A percentile compares a stretch with the other conserved stretches of the same genome.
These are phyloP conservation scores for Penicillium sp. DNA, from an alignment of 2,329 filamentous ascomycete species.

Conservation along the genomic window DNA sequence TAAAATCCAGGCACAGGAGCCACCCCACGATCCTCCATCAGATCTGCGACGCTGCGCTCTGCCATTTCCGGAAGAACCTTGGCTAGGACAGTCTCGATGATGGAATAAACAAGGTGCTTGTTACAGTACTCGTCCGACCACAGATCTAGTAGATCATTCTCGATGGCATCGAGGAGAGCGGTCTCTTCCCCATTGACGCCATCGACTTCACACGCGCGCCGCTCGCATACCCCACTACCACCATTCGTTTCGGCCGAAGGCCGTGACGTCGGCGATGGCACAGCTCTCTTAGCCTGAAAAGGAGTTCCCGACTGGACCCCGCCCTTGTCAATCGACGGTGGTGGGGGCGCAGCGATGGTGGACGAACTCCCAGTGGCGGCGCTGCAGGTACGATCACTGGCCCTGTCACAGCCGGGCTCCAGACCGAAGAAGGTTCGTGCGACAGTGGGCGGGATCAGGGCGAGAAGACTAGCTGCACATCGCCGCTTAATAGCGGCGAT, in stretches of 20 bases:
- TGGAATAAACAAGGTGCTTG: constrained; percentile 78
- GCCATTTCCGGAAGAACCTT: constrained; percentile 77
- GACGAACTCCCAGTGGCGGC: constrained; percentile 13
- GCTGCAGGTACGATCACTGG: constrained; percentile 25
- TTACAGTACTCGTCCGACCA: constrained; percentile 84
- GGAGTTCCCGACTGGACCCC: constrained; percentile 6
- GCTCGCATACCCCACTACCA: constrained; percentile 3
- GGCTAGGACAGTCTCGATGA: constrained; percentile 76
- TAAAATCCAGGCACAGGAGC: constrained; percentile 16
- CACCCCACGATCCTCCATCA: constrained; percentile 66
- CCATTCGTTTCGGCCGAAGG: not conserved
- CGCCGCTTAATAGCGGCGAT: constrained; percentile 41
- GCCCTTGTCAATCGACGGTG: constrained; percentile 5
- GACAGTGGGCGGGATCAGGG: constrained; percentile 42
- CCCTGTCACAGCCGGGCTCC: constrained; percentile 4
- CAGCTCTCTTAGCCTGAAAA: not conserved
- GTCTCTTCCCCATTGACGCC: constrained; percentile 43
- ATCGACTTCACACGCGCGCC: constrained; percentile 9
- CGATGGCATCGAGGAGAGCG: constrained; percentile 55
- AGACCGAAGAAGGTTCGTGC: constrained; percentile 43
- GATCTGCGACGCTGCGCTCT: constrained; percentile 63
- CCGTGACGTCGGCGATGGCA: constrained; percentile 3
- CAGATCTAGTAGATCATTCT: constrained; percentile 61
- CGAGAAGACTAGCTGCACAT: constrained; percentile 42
- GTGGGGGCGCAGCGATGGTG: constrained; percentile 13